Conservation (phyloP, 306 rosid species). For the Echinosophora koreensis region DNA sequence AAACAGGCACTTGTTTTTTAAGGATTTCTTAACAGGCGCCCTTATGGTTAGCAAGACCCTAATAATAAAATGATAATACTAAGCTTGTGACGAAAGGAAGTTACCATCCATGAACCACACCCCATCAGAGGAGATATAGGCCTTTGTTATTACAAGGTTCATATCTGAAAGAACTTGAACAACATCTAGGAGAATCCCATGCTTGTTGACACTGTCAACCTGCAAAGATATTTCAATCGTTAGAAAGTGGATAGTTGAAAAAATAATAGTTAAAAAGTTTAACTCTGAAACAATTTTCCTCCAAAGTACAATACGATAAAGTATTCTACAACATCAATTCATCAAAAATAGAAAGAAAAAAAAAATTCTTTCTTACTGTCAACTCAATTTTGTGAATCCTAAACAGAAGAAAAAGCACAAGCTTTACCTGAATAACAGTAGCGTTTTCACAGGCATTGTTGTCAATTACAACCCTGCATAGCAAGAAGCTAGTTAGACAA, state of each 20-base stretch:
- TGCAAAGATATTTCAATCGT: slow-evolving; percentile 41
- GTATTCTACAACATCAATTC: slow-evolving; percentile 11
- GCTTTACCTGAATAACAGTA: slow-evolving; percentile 79
- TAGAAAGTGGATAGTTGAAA: neutral
- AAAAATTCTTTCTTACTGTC: slow-evolving; percentile 3
- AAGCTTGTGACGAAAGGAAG: slow-evolving; percentile 31
- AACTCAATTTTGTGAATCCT: slow-evolving; percentile 23
- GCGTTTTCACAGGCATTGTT: slow-evolving; percentile 79
- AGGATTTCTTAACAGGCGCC: no score
- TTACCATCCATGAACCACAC: slow-evolving; percentile 99
- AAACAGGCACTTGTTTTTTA: no score
- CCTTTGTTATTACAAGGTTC: slow-evolving; percentile 82
- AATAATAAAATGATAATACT: no score
- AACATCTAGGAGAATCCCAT: slow-evolving; percentile 88
- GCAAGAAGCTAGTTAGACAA: slow-evolving; percentile 47
- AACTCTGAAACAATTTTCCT: neutral
- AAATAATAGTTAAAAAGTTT: neutral
- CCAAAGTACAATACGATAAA: neutral
- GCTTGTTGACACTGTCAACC: slow-evolving; percentile 95
- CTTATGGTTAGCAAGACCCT: no score
- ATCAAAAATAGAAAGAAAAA: neutral
- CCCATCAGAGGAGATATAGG: slow-evolving; percentile 93
- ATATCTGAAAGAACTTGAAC: slow-evolving; percentile 92
- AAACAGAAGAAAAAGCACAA: slow-evolving; percentile 18
- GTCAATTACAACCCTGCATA: slow-evolving; percentile 89